Base-by-base conservation (phyloP, 306 rosid species). In the Sesbania bispinosa region DNA sequence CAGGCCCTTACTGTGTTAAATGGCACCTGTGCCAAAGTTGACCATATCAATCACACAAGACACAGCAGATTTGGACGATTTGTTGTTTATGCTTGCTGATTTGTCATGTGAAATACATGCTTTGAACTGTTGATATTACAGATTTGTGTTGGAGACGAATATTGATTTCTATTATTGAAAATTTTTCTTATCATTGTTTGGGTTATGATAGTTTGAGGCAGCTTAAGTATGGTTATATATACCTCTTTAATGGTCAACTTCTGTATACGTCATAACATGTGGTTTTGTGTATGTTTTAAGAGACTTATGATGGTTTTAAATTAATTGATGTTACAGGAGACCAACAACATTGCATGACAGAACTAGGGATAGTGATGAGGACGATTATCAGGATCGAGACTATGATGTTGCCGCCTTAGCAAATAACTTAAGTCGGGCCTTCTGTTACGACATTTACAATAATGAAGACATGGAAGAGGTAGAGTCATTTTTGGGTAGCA, bases 331-430 rank as follows among this genome's bases (percentile, higher is more conserved):
- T 82, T 35, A 46, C 86, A 95, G 99, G 96, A 88, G 99, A 74
- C 99, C 99, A 30, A 86, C 96, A 32, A 86, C 96, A 4, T 71
- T 95, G 80, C 99, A 89, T 33, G 99, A 95, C 80, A 86, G 97
- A 65, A 83, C 61, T 54, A 89, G 96, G 89, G 99, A 95, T 63
- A 94, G 97, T 45, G 98, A 90, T 18, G 97, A 95, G 80, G 99
- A 95, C 68, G 99, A 91, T 77, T 95, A 88, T 67, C 97, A 91
- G 83, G 99, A 95, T 51, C 89, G 97, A 73, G 99, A 95, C 74
- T 91, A 89, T 52, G 99, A 95, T 67, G 99, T 95, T 71, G 99
- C 99, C 42, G 96, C 99, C 33, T 83, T 95, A 10, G 99, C 97
- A 45, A 95, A 91, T 81, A 95, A 91, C 83, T 79, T 95, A 69